phyloP scores from a whole-genome alignment of 768 basidiomycete genomes.

The Boletus tylopilopsis region DNA sequence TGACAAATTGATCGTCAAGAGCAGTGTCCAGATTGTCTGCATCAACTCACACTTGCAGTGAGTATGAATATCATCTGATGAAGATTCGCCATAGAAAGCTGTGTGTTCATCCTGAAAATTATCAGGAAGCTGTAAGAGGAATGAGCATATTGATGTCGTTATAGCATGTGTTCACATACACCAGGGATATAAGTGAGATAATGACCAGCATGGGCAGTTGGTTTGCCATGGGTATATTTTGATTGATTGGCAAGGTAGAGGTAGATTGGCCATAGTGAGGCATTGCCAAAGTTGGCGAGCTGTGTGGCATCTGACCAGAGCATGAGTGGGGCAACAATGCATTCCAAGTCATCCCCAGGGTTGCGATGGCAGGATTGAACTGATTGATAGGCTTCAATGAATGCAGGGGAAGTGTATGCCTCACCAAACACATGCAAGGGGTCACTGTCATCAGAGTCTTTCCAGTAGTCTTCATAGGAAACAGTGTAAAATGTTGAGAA shows the following conservation, averaged over 20 bases:
- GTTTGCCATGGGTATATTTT: not conserved
- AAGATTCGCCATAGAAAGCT: not conserved
- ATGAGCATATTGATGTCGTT: too few species aligned
- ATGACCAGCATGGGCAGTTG: not conserved
- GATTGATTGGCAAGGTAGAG: not conserved
- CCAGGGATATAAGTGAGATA: not conserved
- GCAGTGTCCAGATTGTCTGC: slow-evolving; percentile 10
- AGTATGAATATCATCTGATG: not conserved
- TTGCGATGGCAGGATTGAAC: not conserved
- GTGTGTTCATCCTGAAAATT: not conserved
- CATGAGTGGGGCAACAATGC: not conserved
- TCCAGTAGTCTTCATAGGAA: not conserved
- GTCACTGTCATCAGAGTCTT: not conserved
- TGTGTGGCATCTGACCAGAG: not conserved
- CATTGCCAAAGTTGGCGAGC: not conserved
- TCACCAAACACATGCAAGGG: not conserved
- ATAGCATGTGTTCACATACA: too few species aligned
- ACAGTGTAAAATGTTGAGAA: not conserved
- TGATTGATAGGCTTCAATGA: not conserved
- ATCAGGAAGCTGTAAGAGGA: not conserved
- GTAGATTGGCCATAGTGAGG: not conserved
- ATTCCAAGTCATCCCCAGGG: not conserved
- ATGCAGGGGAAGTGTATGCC: not conserved
- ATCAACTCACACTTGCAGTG: slow-evolving; percentile 20
- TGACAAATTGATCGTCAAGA: slow-evolving; percentile 16